Evolutionary conservation across 805 yeast genomes (phyloP).

Genomic region (Ogataea parapolymorpha): DNA sequence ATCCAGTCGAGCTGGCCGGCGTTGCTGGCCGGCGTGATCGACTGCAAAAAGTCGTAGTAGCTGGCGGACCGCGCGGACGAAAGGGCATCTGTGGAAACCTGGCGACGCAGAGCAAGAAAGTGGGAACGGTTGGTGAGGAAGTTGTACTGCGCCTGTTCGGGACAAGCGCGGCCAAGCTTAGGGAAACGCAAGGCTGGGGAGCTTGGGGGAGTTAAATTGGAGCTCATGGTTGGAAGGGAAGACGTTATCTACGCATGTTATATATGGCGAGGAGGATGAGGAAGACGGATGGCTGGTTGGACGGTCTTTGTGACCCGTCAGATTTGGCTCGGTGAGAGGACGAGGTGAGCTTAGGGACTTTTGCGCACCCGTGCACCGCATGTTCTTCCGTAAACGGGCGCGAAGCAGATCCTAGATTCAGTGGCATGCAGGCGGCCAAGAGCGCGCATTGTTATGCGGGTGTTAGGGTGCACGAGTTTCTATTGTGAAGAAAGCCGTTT

Average conservation of each 20-base stretch:
- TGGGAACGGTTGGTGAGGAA: constrained; percentile 8
- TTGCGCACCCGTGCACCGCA: background rate
- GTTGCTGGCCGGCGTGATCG: constrained; percentile 13
- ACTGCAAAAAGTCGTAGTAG: constrained; percentile 11
- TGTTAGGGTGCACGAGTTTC: background rate
- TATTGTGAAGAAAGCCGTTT: background rate
- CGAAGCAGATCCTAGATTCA: background rate
- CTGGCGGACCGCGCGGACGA: constrained; percentile 9
- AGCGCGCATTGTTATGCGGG: background rate
- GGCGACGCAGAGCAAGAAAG: constrained; percentile 8
- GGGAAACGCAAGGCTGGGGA: constrained; percentile 11
- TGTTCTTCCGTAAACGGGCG: background rate
- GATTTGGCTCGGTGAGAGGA: too few species aligned
- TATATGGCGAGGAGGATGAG: background rate
- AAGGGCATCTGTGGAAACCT: constrained; percentile 4
- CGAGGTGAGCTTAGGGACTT: too few species aligned
- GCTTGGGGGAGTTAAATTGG: constrained; percentile 1
- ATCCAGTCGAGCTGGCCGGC: constrained; percentile 19
- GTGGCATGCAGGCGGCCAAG: constrained; percentile 3
- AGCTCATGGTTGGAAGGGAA: background rate
- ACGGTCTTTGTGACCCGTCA: background rate
- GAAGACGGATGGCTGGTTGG: constrained; percentile 1
- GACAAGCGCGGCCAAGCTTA: background rate
- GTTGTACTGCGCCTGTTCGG: constrained; percentile 2
- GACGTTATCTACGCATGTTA: background rate